Evolutionary conservation across 2,329 filamentous ascomycete genomes (phyloP).

Genomic region (Epichloe gansuensis): DNA sequence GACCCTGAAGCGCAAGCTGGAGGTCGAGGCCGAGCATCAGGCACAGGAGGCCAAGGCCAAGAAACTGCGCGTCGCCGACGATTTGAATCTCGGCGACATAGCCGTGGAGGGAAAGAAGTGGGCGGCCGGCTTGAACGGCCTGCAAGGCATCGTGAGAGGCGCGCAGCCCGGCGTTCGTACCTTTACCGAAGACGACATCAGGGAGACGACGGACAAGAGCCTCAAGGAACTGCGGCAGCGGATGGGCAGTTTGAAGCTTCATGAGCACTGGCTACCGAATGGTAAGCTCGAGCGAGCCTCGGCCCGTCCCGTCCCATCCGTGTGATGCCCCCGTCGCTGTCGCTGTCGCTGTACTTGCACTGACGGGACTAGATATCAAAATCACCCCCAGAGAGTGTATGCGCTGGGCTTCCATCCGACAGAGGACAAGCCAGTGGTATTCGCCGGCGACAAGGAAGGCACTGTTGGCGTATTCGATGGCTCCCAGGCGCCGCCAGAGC

Average conservation of each 20-base stretch:
- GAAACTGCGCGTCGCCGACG: slow-evolving; percentile 37
- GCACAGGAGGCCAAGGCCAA: slow-evolving; percentile 42
- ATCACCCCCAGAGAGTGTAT: slow-evolving; percentile 84
- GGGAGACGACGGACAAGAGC: slow-evolving; percentile 65
- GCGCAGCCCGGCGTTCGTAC: slow-evolving; percentile 75
- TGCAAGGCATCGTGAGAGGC: slow-evolving; percentile 45
- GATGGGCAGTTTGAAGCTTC: slow-evolving; percentile 67
- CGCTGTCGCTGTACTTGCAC: not conserved
- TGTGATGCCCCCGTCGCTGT: not conserved
- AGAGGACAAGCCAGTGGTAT: slow-evolving; percentile 72
- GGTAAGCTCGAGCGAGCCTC: slow-evolving; percentile 30
- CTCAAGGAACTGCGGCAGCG: slow-evolving; percentile 61
- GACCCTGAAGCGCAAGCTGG: slow-evolving; percentile 36
- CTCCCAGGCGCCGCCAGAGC: slow-evolving; percentile 52
- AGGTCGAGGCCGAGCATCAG: slow-evolving; percentile 34
- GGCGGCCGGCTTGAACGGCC: slow-evolving; percentile 53
- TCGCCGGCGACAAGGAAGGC: slow-evolving; percentile 90
- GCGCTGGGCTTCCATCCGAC: slow-evolving; percentile 81
- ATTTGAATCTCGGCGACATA: slow-evolving; percentile 64
- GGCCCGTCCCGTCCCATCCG: not conserved
- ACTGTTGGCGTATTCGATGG: slow-evolving; percentile 85
- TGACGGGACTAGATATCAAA: slow-evolving; percentile 58
- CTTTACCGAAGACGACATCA: slow-evolving; percentile 73
- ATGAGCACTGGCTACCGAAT: slow-evolving; percentile 73
- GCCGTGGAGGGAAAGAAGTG: slow-evolving; percentile 70